Evolutionary conservation across 140 eudicot genomes (phyloP).

Genomic region (Ambrosia hybrid): DNA sequence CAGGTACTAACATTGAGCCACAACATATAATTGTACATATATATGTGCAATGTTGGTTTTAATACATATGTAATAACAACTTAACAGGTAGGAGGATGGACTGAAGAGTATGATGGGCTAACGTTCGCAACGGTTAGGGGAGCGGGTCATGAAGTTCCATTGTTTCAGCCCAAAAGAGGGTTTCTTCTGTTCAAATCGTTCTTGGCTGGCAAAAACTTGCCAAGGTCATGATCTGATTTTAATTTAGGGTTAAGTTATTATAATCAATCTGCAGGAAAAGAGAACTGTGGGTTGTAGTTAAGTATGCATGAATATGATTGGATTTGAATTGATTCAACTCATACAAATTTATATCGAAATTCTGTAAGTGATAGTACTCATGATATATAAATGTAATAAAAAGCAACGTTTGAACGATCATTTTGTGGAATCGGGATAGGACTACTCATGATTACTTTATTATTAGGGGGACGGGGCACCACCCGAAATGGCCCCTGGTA

Average conservation of each 20-base stretch:
- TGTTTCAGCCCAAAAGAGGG: slow-evolving; percentile 69
- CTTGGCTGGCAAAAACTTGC: slow-evolving; percentile 69
- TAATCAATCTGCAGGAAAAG: slow-evolving; percentile 16
- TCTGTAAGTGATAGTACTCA: no score
- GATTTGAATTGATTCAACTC: no score
- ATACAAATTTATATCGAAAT: slow-evolving; percentile 14
- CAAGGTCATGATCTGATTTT: slow-evolving; percentile 37
- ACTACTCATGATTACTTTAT: no score
- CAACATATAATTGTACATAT: background rate
- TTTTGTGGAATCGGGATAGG: no score
- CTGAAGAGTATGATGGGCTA: slow-evolving; percentile 81
- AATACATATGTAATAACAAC: background rate
- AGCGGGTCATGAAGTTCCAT: slow-evolving; percentile 98
- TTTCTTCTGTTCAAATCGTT: slow-evolving; percentile 52
- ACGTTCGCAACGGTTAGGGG: slow-evolving; percentile 93
- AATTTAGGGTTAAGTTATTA: slow-evolving; percentile 2
- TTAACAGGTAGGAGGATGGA: slow-evolving; percentile 92
- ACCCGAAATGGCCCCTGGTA: no score
- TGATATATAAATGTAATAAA: background rate
- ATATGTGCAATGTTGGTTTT: background rate
- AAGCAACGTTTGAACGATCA: background rate
- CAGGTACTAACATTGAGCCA: slow-evolving; percentile 46
- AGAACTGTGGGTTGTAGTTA: slow-evolving; percentile 24
- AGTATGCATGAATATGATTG: slow-evolving; percentile 32
- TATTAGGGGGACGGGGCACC: no score